Base-by-base conservation (phyloP, 345 rosid species). In the Draba incana region DNA sequence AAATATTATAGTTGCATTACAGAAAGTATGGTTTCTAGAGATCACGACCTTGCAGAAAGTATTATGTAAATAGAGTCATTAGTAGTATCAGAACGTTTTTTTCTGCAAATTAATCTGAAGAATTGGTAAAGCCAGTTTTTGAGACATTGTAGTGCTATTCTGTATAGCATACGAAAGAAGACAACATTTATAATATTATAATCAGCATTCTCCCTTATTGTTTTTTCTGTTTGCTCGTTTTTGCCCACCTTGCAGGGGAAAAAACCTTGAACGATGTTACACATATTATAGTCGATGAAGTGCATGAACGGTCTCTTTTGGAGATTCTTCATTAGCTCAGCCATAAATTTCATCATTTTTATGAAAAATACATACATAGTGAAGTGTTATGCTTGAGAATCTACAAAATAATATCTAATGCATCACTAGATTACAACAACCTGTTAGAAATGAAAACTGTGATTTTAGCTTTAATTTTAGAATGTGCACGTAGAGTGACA, bases 261-360 rank as follows among this genome's bases (percentile, higher is more conserved):
- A 83, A 57, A 68, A 80, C 70, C 71, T 80, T 90, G 88, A 81
- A 81, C 12, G 89, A 88, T 24, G 69, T 92, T 75, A 88, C 86
- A 50, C 97, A 92, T 72, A 81, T 92, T 57, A 86, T 92, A 60
- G 98, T 90, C 43, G 98, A 92, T 77, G 98, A 92, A 84, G 97
- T 92, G 63, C 98, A 92, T 72, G 98, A 92, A 77, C 85, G 98
- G 28, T 92, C 97, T 37, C 84, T 88, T 76, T 70, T 86, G 98
- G 98, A 86, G 64, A 82, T 90, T 85, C 30, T 41, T 61, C 10
- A 54, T 38, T 53, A n/a, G 27, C 51, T 11, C 27, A 44, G 24
- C 37, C 57, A 59, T 4, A 25, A 25, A 14, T 51, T 33, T 15
- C 13, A 30, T 31, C 45, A 24, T 14, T 57, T 12, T 42, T 46